Conservation (phyloP, 1,139 yeast species). For the Geotrichum citri-aurantii region DNA sequence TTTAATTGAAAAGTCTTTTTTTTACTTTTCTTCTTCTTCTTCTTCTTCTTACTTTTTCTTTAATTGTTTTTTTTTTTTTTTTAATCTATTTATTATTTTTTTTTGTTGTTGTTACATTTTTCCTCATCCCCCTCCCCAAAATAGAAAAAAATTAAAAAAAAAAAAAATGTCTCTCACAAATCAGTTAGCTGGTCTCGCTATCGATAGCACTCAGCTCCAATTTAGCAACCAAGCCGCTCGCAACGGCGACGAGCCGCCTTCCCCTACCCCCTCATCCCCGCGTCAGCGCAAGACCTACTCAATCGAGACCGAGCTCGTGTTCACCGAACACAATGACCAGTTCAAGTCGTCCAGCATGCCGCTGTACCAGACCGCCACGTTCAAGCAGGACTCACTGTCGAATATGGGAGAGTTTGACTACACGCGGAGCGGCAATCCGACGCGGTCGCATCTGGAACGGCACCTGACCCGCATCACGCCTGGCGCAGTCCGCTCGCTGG, state of each 20-base stretch:
- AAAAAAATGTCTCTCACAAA: neutral
- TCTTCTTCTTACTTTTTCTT: neutral
- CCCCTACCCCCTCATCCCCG: conserved; percentile 39
- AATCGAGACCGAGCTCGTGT: conserved; percentile 71
- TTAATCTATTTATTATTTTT: neutral
- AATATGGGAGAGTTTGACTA: conserved; percentile 86
- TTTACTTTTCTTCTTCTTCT: neutral
- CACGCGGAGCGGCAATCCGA: conserved; percentile 93
- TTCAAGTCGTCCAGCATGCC: conserved; percentile 83
- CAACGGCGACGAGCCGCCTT: conserved; percentile 32
- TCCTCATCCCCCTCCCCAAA: too few species aligned
- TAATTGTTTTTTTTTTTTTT: neutral
- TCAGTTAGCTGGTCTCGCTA: neutral
- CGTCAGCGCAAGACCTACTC: conserved; percentile 30
- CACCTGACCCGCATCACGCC: conserved; percentile 73
- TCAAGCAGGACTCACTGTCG: conserved; percentile 69
- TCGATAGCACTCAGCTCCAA: neutral
- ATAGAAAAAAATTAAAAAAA: too few species aligned
- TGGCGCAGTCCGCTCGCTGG: conserved; percentile 59
- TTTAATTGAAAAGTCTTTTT: neutral
- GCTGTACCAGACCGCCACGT: conserved; percentile 86
- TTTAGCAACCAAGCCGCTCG: conserved; percentile 17
- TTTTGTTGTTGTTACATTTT: neutral
- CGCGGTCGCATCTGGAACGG: conserved; percentile 71
- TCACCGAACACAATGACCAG: conserved; percentile 60